These are phyloP conservation scores for Neofusicoccum umdonicola DNA, from an alignment of 2,329 filamentous ascomycete species.

Conservation along the genomic window DNA sequence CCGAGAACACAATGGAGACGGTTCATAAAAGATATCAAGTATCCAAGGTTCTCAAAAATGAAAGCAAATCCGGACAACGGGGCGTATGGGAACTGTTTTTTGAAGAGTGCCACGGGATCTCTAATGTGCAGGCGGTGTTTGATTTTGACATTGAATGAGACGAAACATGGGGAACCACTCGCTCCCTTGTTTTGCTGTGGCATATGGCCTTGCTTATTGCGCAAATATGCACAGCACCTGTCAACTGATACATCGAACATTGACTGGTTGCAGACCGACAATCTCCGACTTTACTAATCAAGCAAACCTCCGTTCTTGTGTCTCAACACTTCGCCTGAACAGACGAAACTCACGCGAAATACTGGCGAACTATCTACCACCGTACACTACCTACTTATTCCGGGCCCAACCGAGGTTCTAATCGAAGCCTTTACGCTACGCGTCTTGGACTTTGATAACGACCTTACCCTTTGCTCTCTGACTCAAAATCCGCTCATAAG, in stretches of 20 bases:
- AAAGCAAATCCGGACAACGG: slow-evolving; percentile 18
- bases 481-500: slow-evolving; percentile 20
- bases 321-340: too few relatives aligned
- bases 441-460: slow-evolving; percentile 20
- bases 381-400: too few relatives aligned
- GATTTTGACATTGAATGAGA: not conserved
- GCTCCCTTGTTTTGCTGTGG: too few relatives aligned
- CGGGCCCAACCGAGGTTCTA: not conserved
- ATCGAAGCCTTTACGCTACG: not conserved
- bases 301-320: too few relatives aligned
- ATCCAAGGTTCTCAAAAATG: slow-evolving; percentile 19
- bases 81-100: slow-evolving; percentile 14
- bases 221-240: too few relatives aligned
- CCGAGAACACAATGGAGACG: slow-evolving; percentile 17
- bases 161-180: too few relatives aligned
- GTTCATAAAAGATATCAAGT: slow-evolving; percentile 18
- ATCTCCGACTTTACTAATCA: too few relatives aligned
- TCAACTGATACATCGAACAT: too few relatives aligned
- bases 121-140: not conserved
- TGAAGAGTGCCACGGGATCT: not conserved
- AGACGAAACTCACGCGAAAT: too few relatives aligned
- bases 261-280: too few relatives aligned
- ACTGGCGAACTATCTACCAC: too few relatives aligned
- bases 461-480: slow-evolving; percentile 21
- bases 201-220: too few relatives aligned